These are phyloP conservation scores for Tulasnella sp. DNA, from an alignment of 768 basidiomycete genomes.

Conservation along the genomic window DNA sequence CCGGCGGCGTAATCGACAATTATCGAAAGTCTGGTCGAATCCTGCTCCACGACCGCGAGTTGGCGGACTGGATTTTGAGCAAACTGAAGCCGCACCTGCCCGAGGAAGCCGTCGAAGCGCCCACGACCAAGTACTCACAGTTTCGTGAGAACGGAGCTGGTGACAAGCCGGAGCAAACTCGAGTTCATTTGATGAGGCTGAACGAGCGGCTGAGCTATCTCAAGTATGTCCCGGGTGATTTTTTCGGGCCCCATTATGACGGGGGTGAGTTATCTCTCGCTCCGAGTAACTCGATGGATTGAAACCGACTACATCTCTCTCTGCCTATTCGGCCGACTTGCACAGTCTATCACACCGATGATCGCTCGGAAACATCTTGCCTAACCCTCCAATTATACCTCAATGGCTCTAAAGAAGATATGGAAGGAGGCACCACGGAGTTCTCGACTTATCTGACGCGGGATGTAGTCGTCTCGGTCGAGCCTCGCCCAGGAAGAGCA, in stretches of 20 bases:
- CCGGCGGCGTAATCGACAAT: not conserved
- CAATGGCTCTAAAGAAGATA: constrained; percentile 29
- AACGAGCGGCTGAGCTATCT: constrained; percentile 33
- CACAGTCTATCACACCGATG: not conserved
- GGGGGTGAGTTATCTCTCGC: not conserved
- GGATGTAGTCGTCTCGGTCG: constrained; percentile 24
- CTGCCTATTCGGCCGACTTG: not conserved
- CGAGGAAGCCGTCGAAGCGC: not conserved
- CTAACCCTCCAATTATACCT: constrained; percentile 34
- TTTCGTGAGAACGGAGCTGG: not conserved
- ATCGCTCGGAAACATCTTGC: constrained; percentile 34
- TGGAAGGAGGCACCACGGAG: constrained; percentile 35
- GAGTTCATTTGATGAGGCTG: constrained; percentile 6
- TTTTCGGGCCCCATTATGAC: constrained; percentile 31
- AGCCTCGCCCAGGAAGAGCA: constrained; percentile 32
- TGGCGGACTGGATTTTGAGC: constrained; percentile 33
- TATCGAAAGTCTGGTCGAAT: constrained; percentile 35
- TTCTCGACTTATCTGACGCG: not conserved
- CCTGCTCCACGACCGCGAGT: constrained; percentile 23
- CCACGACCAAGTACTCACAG: not conserved
- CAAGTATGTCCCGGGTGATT: constrained; percentile 28
- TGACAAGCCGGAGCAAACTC: not conserved
- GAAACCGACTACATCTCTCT: not conserved
- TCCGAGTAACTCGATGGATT: not conserved
- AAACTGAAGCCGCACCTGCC: constrained; percentile 32